A percentile compares a stretch with the other conserved stretches of the same genome.
These are phyloP conservation scores for Strigomonas galati DNA, from an alignment of 208 protist genomes.

Conservation along the genomic window DNA sequence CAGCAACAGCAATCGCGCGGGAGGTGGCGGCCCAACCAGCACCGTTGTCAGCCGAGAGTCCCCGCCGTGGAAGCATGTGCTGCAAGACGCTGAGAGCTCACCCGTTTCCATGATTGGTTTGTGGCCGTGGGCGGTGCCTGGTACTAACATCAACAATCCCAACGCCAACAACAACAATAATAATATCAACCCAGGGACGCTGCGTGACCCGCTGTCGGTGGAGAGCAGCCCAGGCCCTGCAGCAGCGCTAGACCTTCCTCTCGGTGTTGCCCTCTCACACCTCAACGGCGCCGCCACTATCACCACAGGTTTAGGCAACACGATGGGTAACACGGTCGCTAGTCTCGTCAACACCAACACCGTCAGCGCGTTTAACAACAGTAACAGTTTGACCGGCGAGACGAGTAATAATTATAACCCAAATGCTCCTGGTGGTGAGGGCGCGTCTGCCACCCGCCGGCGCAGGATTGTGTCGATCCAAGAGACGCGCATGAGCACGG, in stretches of 20 bases:
- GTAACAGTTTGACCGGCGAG: neutral
- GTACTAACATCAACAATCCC: neutral
- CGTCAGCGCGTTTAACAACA: slow-evolving; percentile 1
- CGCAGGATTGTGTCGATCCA: neutral
- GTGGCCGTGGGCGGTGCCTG: neutral
- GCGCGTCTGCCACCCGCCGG: neutral
- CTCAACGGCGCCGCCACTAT: no score
- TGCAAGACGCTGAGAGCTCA: slow-evolving; percentile 4
- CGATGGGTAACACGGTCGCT: no score
- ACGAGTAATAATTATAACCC: neutral
- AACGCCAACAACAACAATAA: neutral
- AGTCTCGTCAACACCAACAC: neutral
- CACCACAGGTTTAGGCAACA: no score
- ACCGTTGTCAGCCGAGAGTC: slow-evolving; percentile 4
- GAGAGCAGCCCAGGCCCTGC: slow-evolving; percentile 2
- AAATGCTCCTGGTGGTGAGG: neutral
- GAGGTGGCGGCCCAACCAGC: neutral
- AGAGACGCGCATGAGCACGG: neutral
- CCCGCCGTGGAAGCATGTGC: slow-evolving; percentile 9
- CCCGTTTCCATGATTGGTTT: neutral
- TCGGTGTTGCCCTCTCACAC: no score
- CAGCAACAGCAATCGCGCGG: neutral
- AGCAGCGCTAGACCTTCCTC: neutral
- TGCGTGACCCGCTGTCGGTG: neutral
- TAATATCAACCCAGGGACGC: neutral